A percentile compares a stretch with the other conserved stretches of the same genome.
Conservation (phyloP, 2,329 filamentous ascomycete genomes). For the Geosmithia morbida region DNA sequence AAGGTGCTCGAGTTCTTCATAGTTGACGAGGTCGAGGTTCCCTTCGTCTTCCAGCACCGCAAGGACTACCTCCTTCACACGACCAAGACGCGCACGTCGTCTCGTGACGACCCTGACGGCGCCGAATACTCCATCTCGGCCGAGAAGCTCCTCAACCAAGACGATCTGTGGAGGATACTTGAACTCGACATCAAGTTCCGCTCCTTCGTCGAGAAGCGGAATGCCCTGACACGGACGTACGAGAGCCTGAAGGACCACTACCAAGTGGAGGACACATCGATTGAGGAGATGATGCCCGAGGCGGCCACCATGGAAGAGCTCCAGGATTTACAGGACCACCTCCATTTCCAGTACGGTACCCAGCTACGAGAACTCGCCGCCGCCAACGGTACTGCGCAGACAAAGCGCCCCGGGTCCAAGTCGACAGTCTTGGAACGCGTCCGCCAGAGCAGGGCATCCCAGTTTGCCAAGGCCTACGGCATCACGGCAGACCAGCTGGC, state of each 20-base stretch:
- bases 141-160: conserved; percentile 81
- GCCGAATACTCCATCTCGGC: conserved; percentile 63
- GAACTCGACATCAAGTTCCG: conserved; percentile 93
- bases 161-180: conserved; percentile 88
- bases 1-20: conserved; percentile 95
- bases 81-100: conserved; percentile 49
- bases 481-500: conserved; percentile 82
- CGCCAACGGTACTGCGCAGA: conserved; percentile 49
- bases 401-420: conserved; percentile 71
- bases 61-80: conserved; percentile 96
- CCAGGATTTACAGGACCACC: conserved; percentile 90
- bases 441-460: conserved; percentile 64
- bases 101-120: conserved; percentile 51
- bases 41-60: conserved; percentile 95
- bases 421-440: conserved; percentile 73
- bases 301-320: conserved; percentile 87
- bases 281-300: conserved; percentile 68
- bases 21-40: conserved; percentile 85
- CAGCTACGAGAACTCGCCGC: conserved; percentile 69
- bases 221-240: conserved; percentile 66
- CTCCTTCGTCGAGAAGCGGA: conserved; percentile 82
- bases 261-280: conserved; percentile 54
- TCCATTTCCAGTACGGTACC: conserved; percentile 83
- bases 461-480: conserved; percentile 77
- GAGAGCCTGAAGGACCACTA: conserved; percentile 50